phyloP scores from a whole-genome alignment of 2,329 filamentous ascomycete species.

The Huntiella omanensis region DNA sequence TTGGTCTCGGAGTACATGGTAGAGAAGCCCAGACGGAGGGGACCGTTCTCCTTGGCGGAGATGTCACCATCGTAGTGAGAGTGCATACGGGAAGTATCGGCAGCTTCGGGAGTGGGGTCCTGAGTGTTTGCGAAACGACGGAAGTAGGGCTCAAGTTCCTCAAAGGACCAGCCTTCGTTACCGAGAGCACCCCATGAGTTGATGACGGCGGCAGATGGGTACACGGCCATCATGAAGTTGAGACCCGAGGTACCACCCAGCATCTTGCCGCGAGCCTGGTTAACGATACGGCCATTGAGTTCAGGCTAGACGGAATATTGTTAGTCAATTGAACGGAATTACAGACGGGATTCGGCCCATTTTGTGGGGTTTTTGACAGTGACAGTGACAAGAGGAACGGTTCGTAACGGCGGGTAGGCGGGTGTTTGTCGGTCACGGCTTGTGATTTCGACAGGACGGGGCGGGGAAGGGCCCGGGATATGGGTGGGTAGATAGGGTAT shows the following conservation, averaged over 20 bases:
- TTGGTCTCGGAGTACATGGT: conserved; percentile 16
- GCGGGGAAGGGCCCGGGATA: too few species aligned
- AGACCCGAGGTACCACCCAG: conserved; percentile 38
- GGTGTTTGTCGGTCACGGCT: too few species aligned
- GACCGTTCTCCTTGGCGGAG: conserved; percentile 18
- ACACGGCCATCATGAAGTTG: conserved; percentile 35
- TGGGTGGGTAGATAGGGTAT: too few species aligned
- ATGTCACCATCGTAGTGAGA: conserved; percentile 17
- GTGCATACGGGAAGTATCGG: conserved; percentile 16
- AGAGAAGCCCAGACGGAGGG: conserved; percentile 11
- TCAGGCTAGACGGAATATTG: neutral
- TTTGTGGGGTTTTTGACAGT: too few species aligned
- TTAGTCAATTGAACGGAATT: too few species aligned
- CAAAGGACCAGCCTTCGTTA: conserved; percentile 16
- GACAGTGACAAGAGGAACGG: too few species aligned
- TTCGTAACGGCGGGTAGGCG: too few species aligned
- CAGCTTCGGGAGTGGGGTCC: conserved; percentile 15
- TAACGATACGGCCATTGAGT: conserved; percentile 12
- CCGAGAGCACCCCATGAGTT: conserved; percentile 15
- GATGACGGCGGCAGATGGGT: conserved; percentile 5
- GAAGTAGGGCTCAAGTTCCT: conserved; percentile 18
- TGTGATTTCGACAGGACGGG: too few species aligned
- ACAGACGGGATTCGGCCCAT: too few species aligned
- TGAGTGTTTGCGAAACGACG: conserved; percentile 19
- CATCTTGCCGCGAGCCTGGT: conserved; percentile 30